Conservation (phyloP, 164 flowering plant species). For the Akebia trifoliata region DNA sequence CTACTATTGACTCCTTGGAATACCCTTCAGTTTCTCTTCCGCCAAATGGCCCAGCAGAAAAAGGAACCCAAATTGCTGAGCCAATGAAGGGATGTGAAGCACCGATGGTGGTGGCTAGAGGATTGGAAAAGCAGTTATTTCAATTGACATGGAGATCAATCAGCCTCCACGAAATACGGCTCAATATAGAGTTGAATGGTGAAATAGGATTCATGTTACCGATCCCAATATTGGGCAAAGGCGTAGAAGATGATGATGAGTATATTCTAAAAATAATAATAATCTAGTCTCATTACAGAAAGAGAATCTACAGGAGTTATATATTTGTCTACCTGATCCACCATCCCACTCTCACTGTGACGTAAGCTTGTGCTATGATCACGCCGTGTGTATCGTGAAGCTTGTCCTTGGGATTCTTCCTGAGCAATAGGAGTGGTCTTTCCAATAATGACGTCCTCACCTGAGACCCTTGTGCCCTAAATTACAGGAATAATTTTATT, state of each 20-base stretch:
- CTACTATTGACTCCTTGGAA: too few species aligned
- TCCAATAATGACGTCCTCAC: constrained; percentile 98
- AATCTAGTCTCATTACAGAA: background rate
- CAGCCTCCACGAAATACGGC: background rate
- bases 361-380: constrained; percentile 96
- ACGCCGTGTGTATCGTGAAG: constrained; percentile 71
- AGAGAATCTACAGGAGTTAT: background rate
- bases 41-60: too few species aligned
- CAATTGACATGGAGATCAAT: background rate
- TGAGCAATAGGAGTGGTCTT: constrained; percentile 90
- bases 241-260: background rate
- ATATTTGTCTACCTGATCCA: constrained; percentile 60
- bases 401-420: constrained; percentile 85
- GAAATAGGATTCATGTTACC: too few species aligned
- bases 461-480: constrained; percentile 91
- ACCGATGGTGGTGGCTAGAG: too few species aligned
- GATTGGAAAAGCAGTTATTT: too few species aligned
- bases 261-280: background rate
- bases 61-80: too few species aligned
- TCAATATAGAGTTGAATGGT: too few species aligned
- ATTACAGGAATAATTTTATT: constrained; percentile 1
- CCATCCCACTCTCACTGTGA: constrained; percentile 97
- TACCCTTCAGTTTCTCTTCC: too few species aligned
- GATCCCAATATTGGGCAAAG: too few species aligned
- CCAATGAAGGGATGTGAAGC: too few species aligned